Evolutionary conservation across 139 green algal species (phyloP), one percentile per base, ranked within the genome.

Genomic region (Raphidocelis subcapitata): DNA sequence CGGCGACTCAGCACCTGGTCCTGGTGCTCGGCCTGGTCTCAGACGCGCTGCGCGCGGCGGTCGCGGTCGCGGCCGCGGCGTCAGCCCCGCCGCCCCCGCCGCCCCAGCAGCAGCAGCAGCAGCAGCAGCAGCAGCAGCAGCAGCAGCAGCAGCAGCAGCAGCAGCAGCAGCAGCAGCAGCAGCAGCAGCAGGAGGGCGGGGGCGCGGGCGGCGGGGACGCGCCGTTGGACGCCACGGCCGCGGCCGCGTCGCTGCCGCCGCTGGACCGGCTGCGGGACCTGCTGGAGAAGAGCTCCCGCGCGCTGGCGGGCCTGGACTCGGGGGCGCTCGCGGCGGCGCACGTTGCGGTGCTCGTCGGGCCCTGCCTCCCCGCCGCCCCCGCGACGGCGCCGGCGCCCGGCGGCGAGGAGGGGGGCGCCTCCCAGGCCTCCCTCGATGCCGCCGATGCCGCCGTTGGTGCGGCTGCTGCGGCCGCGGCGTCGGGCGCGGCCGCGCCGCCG

Each of bases 211-310:
- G 2, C 14, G 54, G 54, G 5, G 54, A 14, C 54, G 8, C 12
- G 41, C 41, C 8, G 8, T 8, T 49, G 8, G 54, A 61, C 54
- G 52, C 57, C 26, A 32, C 67, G 51, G 33, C 26, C 15, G 23
- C n/a, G 20, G 14, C 31, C 4, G 49, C 49, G 21, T 46, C 37
- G 21, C 24, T 72, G 49, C 65, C 47, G 23, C 52, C 24, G 67
- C 67, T 65, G 21, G 21, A 47, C 33, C 1, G 46, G 26, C 47
- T 76, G 31, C 65, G 55, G 8, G 60, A 76, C 21, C 70, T 76
- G 46, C 46, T 76, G 33, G 31, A 23, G 3, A 76, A 69, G 47
- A 70, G 61, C 61, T 60, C 44, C 31, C 65, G 32, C 20, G 70
- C 70, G 5, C 28, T 76, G 10, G 3, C 61, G 21, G 70, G 60